These are phyloP conservation scores for Ampelomyces quisqualis DNA, from an alignment of 2,329 filamentous ascomycete species.

Conservation along the genomic window DNA sequence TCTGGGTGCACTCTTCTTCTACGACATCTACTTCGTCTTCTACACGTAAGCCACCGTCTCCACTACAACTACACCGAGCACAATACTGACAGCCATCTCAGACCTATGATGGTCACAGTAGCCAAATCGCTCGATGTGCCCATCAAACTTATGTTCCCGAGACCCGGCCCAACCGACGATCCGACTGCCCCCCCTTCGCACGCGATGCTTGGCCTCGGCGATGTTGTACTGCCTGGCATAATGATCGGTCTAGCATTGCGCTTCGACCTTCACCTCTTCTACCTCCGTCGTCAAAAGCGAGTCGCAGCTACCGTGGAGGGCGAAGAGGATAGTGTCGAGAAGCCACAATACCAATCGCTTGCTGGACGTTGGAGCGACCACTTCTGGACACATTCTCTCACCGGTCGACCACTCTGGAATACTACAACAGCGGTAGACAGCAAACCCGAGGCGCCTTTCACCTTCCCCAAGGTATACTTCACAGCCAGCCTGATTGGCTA, in stretches of 20 bases:
- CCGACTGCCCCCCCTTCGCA: slow-evolving; percentile 46
- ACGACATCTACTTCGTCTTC: slow-evolving; percentile 92
- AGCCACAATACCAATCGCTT: slow-evolving; percentile 49
- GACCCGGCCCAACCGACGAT: slow-evolving; percentile 55
- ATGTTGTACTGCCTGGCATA: slow-evolving; percentile 89
- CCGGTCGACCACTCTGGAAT: slow-evolving; percentile 29
- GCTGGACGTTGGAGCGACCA: slow-evolving; percentile 79
- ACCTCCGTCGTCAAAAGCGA: slow-evolving; percentile 63
- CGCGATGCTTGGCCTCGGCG: slow-evolving; percentile 88
- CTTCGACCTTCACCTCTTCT: slow-evolving; percentile 88
- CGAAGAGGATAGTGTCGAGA: slow-evolving; percentile 26
- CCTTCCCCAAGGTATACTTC: slow-evolving; percentile 86
- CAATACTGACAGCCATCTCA: slow-evolving; percentile 32
- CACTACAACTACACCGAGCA: no score
- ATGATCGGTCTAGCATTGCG: slow-evolving; percentile 83
- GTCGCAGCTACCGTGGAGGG: slow-evolving; percentile 12
- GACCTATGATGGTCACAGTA: slow-evolving; percentile 81
- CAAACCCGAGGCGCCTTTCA: slow-evolving; percentile 34
- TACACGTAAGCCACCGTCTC: slow-evolving; percentile 62
- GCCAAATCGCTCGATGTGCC: slow-evolving; percentile 88
- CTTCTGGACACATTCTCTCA: slow-evolving; percentile 66
- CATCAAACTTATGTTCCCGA: slow-evolving; percentile 84
- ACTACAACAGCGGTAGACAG: slow-evolving; percentile 4
- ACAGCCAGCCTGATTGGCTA: slow-evolving; percentile 75
- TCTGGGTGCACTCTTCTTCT: slow-evolving; percentile 79